phyloP scores from a whole-genome alignment of 176 grass and related monocot genomes.

The Eremochloa ophiuroides region DNA sequence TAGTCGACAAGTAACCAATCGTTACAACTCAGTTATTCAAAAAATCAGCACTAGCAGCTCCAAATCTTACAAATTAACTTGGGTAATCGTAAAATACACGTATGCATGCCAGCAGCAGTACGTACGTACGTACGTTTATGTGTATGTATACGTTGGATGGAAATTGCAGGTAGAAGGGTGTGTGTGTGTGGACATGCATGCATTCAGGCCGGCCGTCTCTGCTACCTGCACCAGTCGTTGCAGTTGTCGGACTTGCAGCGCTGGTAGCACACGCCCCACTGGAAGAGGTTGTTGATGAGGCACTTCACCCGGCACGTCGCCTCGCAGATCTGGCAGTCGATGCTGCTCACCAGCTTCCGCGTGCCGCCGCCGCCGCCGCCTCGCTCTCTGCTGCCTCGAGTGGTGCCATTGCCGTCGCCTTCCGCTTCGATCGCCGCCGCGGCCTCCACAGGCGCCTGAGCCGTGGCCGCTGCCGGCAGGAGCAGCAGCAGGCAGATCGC shows the following conservation, averaged over 20 bases:
- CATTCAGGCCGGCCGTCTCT: neutral
- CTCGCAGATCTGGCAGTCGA: conserved; percentile 61
- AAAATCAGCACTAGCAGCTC: too few species aligned
- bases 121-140: too few species aligned
- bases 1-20: too few species aligned
- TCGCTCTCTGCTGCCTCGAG: conserved; percentile 3
- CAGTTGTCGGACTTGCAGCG: conserved; percentile 51
- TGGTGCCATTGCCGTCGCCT: neutral
- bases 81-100: too few species aligned
- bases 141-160: too few species aligned
- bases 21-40: too few species aligned
- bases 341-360: conserved; percentile 31
- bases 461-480: neutral
- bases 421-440: conserved; percentile 8
- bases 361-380: neutral
- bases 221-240: conserved; percentile 43
- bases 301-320: conserved; percentile 52
- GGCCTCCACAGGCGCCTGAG: conserved; percentile 32
- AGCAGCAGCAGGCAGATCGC: conserved; percentile 21
- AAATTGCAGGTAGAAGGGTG: too few species aligned
- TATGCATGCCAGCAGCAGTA: too few species aligned
- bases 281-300: conserved; percentile 52
- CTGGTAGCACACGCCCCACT: conserved; percentile 48
- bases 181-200: neutral
- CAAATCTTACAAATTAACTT: too few species aligned